These are phyloP conservation scores for Aureobasidium melanogenum DNA, from an alignment of 2,329 filamentous ascomycete genomes.

Conservation along the genomic window DNA sequence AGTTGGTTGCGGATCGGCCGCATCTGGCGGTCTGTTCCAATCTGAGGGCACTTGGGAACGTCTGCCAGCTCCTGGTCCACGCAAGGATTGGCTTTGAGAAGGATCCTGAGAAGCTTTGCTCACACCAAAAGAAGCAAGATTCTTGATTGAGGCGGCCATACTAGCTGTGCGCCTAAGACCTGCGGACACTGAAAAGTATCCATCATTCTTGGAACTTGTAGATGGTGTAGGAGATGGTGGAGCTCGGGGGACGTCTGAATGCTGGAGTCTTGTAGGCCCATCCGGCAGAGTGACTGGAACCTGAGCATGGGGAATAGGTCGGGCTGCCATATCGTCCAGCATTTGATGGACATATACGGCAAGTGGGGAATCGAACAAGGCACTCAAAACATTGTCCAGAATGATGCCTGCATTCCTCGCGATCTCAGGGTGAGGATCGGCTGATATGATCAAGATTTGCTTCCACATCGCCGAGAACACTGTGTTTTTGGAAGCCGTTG, in stretches of 20 bases:
- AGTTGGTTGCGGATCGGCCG: conserved; percentile 58
- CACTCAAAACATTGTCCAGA: conserved; percentile 74
- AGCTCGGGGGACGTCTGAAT: conserved; percentile 24
- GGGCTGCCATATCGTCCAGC: conserved; percentile 58
- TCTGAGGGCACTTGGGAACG: conserved; percentile 47
- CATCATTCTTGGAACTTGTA: conserved; percentile 39
- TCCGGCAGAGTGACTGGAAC: conserved; percentile 13
- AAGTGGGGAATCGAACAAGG: conserved; percentile 68
- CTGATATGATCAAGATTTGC: conserved; percentile 78
- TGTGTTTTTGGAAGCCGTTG: conserved; percentile 60
- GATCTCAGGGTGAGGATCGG: conserved; percentile 91
- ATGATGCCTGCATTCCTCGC: conserved; percentile 77
- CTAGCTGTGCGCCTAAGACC: conserved; percentile 56
- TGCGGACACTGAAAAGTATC: conserved; percentile 50
- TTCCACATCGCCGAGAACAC: conserved; percentile 94
- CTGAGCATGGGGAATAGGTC: conserved; percentile 15
- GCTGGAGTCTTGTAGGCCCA: conserved; percentile 17
- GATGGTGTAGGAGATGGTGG: conserved; percentile 41
- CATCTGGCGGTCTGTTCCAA: conserved; percentile 61
- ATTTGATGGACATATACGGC: conserved; percentile 60
- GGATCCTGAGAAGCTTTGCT: conserved; percentile 7
- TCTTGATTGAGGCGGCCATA: conserved; percentile 56
- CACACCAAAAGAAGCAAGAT: conserved; percentile 44
- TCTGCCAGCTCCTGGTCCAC: conserved; percentile 21
- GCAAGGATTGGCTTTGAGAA: conserved; percentile 9